Evolutionary conservation across 2,329 filamentous ascomycete genomes (phyloP), one percentile per base, ranked within the genome.

Genomic region (Microdochium trichocladiopsis): DNA sequence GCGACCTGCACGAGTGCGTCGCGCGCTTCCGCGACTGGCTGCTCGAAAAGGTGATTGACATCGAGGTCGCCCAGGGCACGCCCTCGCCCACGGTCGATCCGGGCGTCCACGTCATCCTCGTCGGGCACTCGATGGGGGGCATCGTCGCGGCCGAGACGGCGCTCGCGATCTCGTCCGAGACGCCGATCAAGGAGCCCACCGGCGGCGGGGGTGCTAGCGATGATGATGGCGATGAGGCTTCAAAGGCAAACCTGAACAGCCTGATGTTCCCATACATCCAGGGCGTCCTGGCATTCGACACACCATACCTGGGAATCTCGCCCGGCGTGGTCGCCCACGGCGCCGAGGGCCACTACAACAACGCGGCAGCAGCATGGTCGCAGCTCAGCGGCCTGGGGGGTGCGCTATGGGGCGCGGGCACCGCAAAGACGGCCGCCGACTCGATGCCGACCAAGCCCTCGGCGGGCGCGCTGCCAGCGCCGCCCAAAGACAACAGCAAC

Each of bases 251-350:
- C 21, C 72, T 82, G 54, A 86, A 80, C 61, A 70, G 72, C 28
- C 83, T 95, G 66, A 93, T 96, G 87, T 97, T 97, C 66, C 93
- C 93, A 1, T 93, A 91, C 68, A 84, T 97, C 58, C 88, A 93
- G 69, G 93, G 88, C 58, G 82, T 97, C 24, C 79, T 97, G 48
- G 90, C 92, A 50, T 96, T 96, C 66, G 93, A 97, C 70, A 99
- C 94, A 1, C 94, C 94, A 1, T 99, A 88, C 66, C 79, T 94
- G 1, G 88, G 88, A 53, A 90, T 92, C 57, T 82, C 86, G 22
- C 88, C 89, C 0, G 87, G 88, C 24, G 87, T 94, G 2, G 85
- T 94, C n/a, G 88, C 89, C 3, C 87, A 93, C 66, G 84, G 86
- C 54, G 92, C 93, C 5, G 91, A 97, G 73, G 86, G 82, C 43